Base-by-base conservation (phyloP, 2,329 filamentous ascomycete genomes). In the Fonsecaea erecta region DNA sequence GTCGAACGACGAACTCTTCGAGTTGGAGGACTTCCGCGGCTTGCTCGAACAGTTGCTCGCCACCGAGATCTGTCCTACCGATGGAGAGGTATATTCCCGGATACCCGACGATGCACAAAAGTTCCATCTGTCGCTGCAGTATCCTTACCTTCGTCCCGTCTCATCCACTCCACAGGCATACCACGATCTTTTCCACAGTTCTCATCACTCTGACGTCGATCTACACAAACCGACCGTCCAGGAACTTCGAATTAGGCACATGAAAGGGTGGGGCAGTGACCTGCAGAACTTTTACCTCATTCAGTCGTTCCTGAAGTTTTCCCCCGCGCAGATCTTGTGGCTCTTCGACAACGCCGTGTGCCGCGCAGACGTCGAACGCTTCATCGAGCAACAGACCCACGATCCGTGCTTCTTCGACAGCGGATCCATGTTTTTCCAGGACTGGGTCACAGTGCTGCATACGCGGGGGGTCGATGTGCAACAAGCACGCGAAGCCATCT, bases 211-310 rank as follows among this genome's bases (percentile, higher is more conserved):
- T 11, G 11, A 52, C 37, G 1, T 18, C 55, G 58, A 67, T 26
- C 43, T n/a, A 14, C 57, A 51, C 18, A 68, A 75, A 7, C 70
- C 34, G 66, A 75, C 21, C 72, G 76, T 46, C 78, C 77, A 70
- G 78, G 82, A 71, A 76, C 79, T 51, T 78, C 80, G 40, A 81
- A 82, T 68, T 82, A 62, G 60, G 26, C 62, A 68, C 48, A 72
- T 79, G n/a, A 85, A 87, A 74, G 86, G 86, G 26, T 88, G 86
- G 86, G 86, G 86, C 32, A 86, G 88, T 70, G 86, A 88, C 62
- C 85, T 88, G 56, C 79, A 81, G 14, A 86, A 88, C 67, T 88
- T 88, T 73, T 88, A 88, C 69, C 79, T 88, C 5, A 82, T 88
- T 3, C 84, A 88, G 70, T 85, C 88, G 67, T 86, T 88, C 82